Conservation (phyloP, 2,329 filamentous ascomycete species). For the Alternaria gansuensis region DNA sequence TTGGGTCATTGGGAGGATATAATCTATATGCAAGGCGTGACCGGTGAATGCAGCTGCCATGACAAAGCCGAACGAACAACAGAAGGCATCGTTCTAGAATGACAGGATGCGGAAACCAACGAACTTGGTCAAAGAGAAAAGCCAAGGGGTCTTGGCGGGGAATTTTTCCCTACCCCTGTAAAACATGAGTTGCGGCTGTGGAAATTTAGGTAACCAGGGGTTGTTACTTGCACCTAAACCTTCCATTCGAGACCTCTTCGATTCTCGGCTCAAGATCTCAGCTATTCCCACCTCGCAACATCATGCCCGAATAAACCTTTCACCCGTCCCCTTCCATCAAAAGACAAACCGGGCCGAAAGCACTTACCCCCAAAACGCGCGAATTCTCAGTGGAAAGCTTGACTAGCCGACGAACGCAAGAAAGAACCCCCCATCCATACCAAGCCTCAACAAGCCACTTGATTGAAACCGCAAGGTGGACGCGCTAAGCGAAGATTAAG, state of each 20-base stretch:
- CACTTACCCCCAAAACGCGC: background rate
- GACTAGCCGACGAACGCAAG: background rate
- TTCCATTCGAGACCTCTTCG: too few species aligned
- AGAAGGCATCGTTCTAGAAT: background rate
- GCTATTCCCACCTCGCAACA: background rate
- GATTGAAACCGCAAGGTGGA: background rate
- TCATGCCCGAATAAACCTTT: too few species aligned
- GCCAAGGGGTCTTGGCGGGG: background rate
- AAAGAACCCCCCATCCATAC: background rate
- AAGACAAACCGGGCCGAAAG: background rate
- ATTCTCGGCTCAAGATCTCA: too few species aligned
- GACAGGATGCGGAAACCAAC: background rate
- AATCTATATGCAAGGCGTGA: background rate
- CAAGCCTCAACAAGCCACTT: background rate
- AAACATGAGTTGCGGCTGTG: background rate
- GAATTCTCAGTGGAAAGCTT: background rate
- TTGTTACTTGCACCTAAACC: background rate
- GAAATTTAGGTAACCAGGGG: too few species aligned
- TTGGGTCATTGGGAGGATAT: background rate
- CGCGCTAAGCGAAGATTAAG: background rate
- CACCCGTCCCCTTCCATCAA: background rate
- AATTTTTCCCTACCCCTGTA: background rate
- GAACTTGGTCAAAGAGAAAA: background rate
- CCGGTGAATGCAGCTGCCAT: background rate
- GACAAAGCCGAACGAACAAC: background rate